Percentiles rank a stretch among this genome's conserved stretches.
phyloP scores from a whole-genome alignment of 106 monocot genomes.

The Dendrobium chrysotoxum region DNA sequence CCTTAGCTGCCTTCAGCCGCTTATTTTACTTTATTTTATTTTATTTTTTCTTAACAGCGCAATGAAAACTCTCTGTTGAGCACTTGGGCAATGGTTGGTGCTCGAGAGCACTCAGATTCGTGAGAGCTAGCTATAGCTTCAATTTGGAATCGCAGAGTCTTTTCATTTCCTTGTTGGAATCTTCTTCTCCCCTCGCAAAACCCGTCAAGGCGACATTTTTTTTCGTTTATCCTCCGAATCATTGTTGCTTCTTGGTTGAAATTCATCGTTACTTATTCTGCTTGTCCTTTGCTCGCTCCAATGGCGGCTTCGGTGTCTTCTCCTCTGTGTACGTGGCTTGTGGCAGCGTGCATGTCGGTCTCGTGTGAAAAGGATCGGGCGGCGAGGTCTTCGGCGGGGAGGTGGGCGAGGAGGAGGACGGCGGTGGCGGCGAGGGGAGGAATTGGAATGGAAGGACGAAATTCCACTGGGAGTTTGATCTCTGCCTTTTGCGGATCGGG shows the following conservation, averaged over 20 bases:
- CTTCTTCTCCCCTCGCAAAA: conserved; percentile 1
- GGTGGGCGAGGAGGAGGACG: neutral
- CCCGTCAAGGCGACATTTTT: neutral
- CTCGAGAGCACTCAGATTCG: neutral
- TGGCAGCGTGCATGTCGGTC: conserved; percentile 21
- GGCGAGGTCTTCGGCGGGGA: conserved; percentile 8
- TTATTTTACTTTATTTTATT: too few species aligned
- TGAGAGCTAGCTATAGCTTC: neutral
- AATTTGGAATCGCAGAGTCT: neutral
- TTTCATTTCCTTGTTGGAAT: neutral
- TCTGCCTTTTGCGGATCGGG: neutral
- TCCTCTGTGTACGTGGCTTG: conserved; percentile 26
- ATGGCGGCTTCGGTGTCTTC: conserved; percentile 8
- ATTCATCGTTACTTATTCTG: neutral
- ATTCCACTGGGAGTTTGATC: neutral
- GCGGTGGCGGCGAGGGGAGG: neutral
- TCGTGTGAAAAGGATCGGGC: conserved; percentile 15
- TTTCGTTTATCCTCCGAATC: neutral
- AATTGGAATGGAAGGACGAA: neutral
- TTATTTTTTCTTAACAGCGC: too few species aligned
- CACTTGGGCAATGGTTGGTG: too few species aligned
- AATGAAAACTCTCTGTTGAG: too few species aligned
- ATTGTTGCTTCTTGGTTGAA: neutral
- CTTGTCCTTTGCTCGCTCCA: neutral
- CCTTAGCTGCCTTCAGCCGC: too few species aligned